Percentiles rank a stretch among this genome's conserved stretches.
Conservation (phyloP, 2,329 filamentous ascomycete species). For the Colletotrichum sp. region DNA sequence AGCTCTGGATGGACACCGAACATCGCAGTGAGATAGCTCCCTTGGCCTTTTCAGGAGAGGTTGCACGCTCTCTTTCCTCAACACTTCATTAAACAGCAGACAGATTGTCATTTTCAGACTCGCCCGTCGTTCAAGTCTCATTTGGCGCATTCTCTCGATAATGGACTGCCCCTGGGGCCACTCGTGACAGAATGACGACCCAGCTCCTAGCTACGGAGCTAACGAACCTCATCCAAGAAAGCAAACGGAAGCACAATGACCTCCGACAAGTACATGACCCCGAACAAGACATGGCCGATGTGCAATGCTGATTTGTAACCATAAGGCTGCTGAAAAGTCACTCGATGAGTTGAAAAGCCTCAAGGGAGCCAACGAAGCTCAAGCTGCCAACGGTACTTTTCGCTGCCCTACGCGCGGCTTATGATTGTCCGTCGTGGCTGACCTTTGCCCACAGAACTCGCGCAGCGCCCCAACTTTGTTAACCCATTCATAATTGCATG, state of each 20-base stretch:
- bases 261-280: constrained; percentile 71
- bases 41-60: not conserved
- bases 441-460: constrained; percentile 68
- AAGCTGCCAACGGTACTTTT: constrained; percentile 69
- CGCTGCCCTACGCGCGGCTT: constrained; percentile 24
- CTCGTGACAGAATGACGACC: constrained; percentile 74
- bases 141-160: not conserved
- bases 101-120: not conserved
- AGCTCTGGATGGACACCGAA: constrained; percentile 4
- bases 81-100: not conserved
- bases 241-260: constrained; percentile 92
- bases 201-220: constrained; percentile 90
- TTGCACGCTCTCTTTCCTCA: not conserved
- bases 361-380: constrained; percentile 75
- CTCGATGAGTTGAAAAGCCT: constrained; percentile 85
- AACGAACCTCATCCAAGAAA: constrained; percentile 90
- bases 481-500: constrained; percentile 96
- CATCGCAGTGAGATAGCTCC: constrained; percentile 7
- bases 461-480: constrained; percentile 81
- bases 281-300: not conserved
- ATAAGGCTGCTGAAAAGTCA: constrained; percentile 88
- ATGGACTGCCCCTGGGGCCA: constrained; percentile 14
- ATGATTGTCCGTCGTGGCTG: not conserved
- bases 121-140: not conserved
- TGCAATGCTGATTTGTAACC: not conserved